Base-by-base conservation (phyloP, 2,329 filamentous ascomycete species). In the Colletotrichum sublineola region DNA sequence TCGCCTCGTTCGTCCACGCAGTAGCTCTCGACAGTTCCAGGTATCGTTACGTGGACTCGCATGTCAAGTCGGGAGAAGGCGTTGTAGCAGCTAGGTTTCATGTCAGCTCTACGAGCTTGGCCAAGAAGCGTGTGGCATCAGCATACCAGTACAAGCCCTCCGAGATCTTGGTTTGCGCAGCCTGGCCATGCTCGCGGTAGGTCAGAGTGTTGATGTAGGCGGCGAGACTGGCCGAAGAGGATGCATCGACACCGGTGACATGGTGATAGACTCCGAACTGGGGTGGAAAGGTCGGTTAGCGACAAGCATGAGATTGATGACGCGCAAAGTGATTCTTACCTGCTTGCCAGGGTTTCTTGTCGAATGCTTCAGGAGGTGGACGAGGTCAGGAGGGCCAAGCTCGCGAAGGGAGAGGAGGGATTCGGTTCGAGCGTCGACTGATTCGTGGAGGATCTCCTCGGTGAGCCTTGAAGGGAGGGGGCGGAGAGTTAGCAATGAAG, bases 161-260 rank as follows among this genome's bases (percentile, higher is more conserved):
- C 11, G 95, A 93, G 70, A 98, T 96, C 85, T 98, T 98, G 80
- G 93, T 90, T 52, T 81, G 82, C 73, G 87, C 86, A 68, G 87
- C 88, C 15, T 92, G 94, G 76, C 96, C 93, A 75, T 92, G 91
- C 66, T 96, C 93, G 75, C 93, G 93, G 84, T 98, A 97, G 57
- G 95, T 98, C 73, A 99, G 88, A 50, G 96, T 98, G 83, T 98
- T 99, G 84, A 99, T 97, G 83, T 99, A 99, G 77, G 96, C 96
- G 52, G 96, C 96, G 72, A 99, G 86, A 84, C 96, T 98, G 71
- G 96, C 96, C 12, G 96, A 98, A 8, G 96, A 98, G 2, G 96
- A 99, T 61, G 96, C 96, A 84, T 99, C 96, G 79, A 98, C 92
- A 73, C 96, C 96, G 50, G 95, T 97, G 77, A 98, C 95, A 91